Base-by-base conservation (phyloP, 2,329 filamentous ascomycete genomes). In the Colletotrichum lupini region DNA sequence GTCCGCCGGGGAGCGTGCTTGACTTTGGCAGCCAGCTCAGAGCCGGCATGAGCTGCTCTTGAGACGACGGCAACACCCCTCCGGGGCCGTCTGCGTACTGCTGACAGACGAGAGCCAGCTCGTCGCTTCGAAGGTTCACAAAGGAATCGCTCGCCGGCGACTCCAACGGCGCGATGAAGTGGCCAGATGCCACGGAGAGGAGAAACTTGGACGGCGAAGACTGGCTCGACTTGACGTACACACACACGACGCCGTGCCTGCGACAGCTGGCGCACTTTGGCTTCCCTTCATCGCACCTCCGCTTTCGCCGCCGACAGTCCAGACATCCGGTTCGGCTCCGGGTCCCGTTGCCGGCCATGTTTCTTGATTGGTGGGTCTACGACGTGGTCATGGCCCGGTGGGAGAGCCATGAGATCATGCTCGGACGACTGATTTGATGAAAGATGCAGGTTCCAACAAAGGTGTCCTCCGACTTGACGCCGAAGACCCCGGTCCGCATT, bases 261-360 rank as follows among this genome's bases (percentile, higher is more conserved):
- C 28, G 53, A 26, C 67, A 69, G 24, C 49, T 56, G 8, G 19
- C 24, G 16, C 60, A 69, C 28, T 35, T 24, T 16, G 67, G 67
- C 12, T 69, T 64, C 53, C 37, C 37, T 42, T 42, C 37, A 42
- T 42, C 37, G 37, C 37, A 42, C 37, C 37, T 42, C 16, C 37
- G 49, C 52, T 69, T 69, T 28, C 67, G 49, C 11, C 53, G 60
- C 8, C 67, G 60, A 28, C 67, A 58, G 14, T 69, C 59, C n/a
- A 28, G 35, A 57, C 67, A 69, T 8, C 60, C 60, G 1, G 61
- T 53, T 11, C 67, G 58, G 35, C 49, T 57, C 32, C 67, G 49
- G 28, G 59, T 56, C 26, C 67, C 67, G 24, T 65, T 65, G 4
- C 59, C 37, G 22, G 52, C 35, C 60, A 69, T 65, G 58, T 24